Percentiles rank a stretch among this genome's conserved stretches.
Conservation (phyloP, 371 early-diverging fungal genomes). For the Homolaphlyctis polyrhiza region DNA sequence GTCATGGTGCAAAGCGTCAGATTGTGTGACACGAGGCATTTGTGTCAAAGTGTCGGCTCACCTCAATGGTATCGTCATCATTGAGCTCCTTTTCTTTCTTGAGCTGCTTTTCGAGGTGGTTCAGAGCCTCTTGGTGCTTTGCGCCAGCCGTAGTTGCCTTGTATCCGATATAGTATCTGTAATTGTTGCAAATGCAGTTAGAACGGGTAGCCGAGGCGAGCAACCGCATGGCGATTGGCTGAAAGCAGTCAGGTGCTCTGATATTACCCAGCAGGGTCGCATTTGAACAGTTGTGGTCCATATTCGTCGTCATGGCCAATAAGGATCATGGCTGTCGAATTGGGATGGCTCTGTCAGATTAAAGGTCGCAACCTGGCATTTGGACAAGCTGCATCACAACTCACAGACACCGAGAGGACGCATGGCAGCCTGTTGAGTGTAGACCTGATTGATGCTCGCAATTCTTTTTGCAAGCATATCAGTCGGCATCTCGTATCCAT, state of each 20-base stretch:
- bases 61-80: conserved; percentile 89
- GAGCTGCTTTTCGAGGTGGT: conserved; percentile 94
- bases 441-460: conserved; percentile 97
- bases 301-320: conserved; percentile 93
- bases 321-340: conserved; percentile 81
- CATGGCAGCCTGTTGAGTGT: conserved; percentile 98
- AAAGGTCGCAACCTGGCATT: background rate
- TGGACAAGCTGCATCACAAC: conserved; percentile 20
- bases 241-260: background rate
- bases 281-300: conserved; percentile 95
- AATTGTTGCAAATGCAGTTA: background rate
- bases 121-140: conserved; percentile 95
- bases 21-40: background rate
- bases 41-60: too few species aligned
- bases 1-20: background rate
- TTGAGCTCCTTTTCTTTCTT: conserved; percentile 79
- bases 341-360: background rate
- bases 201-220: background rate
- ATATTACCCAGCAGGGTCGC: conserved; percentile 87
- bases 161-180: conserved; percentile 85
- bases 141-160: conserved; percentile 96
- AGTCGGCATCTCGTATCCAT: conserved; percentile 94
- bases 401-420: conserved; percentile 94
- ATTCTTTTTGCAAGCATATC: conserved; percentile 96
- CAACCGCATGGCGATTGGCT: background rate